Evolutionary conservation across 208 protist species (phyloP).

Genomic region (Acanthamoeba royreba): DNA sequence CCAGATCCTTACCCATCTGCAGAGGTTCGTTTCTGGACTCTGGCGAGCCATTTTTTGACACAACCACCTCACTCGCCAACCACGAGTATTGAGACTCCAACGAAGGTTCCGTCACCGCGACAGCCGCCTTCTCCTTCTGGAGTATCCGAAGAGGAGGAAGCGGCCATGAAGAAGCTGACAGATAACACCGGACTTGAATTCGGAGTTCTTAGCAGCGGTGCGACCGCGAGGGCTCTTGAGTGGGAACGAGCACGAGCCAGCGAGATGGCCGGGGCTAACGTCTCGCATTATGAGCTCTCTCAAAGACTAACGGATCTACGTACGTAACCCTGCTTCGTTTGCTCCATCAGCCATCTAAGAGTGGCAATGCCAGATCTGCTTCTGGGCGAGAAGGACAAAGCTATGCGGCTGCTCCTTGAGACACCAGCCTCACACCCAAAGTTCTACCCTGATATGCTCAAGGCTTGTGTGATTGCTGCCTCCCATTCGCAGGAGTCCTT

Average conservation of each 20-base stretch:
- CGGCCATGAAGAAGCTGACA: background rate
- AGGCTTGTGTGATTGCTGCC: conserved; percentile 21
- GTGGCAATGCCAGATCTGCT: background rate
- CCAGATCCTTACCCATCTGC: background rate
- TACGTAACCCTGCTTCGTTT: background rate
- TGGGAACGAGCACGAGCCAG: background rate
- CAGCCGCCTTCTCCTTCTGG: background rate
- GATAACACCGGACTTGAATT: background rate
- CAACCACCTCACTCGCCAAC: background rate
- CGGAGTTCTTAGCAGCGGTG: background rate
- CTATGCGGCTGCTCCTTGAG: background rate
- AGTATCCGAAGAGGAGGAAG: background rate
- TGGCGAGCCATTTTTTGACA: background rate
- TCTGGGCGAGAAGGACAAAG: background rate
- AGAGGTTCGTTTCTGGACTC: conserved; percentile 15
- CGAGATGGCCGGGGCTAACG: background rate
- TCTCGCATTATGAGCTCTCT: background rate
- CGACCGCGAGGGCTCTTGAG: background rate
- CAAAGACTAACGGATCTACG: background rate
- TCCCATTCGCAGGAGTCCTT: conserved; percentile 10
- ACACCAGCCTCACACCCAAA: background rate
- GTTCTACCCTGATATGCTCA: conserved; percentile 14
- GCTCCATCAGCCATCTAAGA: too few relatives aligned
- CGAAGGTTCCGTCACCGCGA: background rate
- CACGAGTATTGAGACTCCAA: background rate